Evolutionary conservation across 2,329 filamentous ascomycete species (phyloP), one percentile per base, ranked within the genome.

Genomic region (Aspergillus sojae): DNA sequence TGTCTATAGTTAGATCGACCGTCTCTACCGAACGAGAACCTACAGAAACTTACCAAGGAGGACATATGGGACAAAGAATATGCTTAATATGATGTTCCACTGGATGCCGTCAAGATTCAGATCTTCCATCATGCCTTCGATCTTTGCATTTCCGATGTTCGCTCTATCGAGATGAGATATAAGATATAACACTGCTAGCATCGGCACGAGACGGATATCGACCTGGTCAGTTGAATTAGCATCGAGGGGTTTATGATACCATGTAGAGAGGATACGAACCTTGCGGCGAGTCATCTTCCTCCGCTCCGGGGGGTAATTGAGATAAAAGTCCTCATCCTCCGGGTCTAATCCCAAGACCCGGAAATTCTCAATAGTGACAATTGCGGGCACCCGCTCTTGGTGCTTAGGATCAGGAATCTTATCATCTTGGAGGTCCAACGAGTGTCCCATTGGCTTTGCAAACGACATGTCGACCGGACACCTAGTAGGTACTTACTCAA

Each of bases 271-370:
- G 26, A 46, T 19, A 61, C 39, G 4, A 5, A 61, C 58, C 67
- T 70, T 70, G 30, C 59, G 58, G 21, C 63, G 58, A 23, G 64
- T 46, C 23, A 21, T 62, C 48, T 65, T 69, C 2, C 71, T 56
- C 62, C 66, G 69, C 43, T 74, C 67, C 14, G 63, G 60, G 0
- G 72, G 61, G 12, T 68, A 76, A 48, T 65, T 68, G 12, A 57
- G 67, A 62, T 70, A 75, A 53, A 76, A 76, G 9, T 75, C 69
- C 12, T 72, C 74, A 68, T 75, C 74, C 16, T 72, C 71, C 16
- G 58, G 23, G 28, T 62, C 67, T 45, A 76, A 43, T 2, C 74
- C 72, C 26, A 68, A 65, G 5, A 76, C 74, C 12, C 71, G 73
- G 56, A 73, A 71, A 19, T 68, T 66, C 11, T 68, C 74, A 12